phyloP scores from a whole-genome alignment of 176 grass and related monocot species.

The sorghum (Sorghum bicolor) region Sorghum_bicolor_NCBIv3 NC_012870.2:10276501-10277000 shows the following conservation, averaged over 20 bases:
- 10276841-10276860: slow-evolving; percentile 52
- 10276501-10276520: slow-evolving; percentile 11
- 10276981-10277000: neutral
- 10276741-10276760: slow-evolving; percentile 34
- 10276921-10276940: slow-evolving; percentile 31
- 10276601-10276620: neutral
- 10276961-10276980: slow-evolving; percentile 46
- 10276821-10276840: slow-evolving; percentile 70
- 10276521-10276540: neutral
- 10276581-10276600: slow-evolving; percentile 26
- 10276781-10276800: slow-evolving; percentile 36
- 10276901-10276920: slow-evolving; percentile 69
- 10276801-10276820: slow-evolving; percentile 38
- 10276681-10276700: slow-evolving; percentile 1
- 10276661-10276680: neutral
- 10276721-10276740: slow-evolving; percentile 12
- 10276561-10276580: slow-evolving; percentile 29
- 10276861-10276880: slow-evolving; percentile 41
- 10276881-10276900: slow-evolving; percentile 51
- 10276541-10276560: slow-evolving; percentile 1
- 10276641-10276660: neutral
- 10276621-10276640: neutral
- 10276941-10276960: slow-evolving; percentile 31
- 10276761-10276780: slow-evolving; percentile 39
- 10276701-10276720: neutral